Percentiles rank a stretch among this genome's conserved stretches.
phyloP scores from a whole-genome alignment of 1,139 yeast genomes.

The Arxiozyma heterogenica region DNA sequence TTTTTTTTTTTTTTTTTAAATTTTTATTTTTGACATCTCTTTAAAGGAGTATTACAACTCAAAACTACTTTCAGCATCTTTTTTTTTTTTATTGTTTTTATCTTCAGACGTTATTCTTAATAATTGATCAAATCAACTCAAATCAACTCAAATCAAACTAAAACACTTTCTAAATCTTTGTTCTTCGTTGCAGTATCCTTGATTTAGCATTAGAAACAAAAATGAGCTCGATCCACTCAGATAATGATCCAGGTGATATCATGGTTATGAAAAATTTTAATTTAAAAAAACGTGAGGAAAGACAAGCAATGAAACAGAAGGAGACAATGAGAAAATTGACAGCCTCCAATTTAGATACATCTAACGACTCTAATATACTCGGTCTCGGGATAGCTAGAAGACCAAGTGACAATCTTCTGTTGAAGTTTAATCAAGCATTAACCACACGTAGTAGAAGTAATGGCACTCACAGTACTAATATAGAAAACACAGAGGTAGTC shows the following conservation, averaged over 20 bases:
- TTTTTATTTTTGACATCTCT: too few relatives aligned
- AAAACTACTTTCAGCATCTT: background rate
- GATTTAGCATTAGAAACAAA: background rate
- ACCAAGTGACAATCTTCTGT: conserved; percentile 29
- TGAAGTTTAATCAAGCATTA: conserved; percentile 4
- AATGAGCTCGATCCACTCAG: background rate
- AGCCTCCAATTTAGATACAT: conserved; percentile 3
- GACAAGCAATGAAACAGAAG: background rate
- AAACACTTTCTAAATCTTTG: too few relatives aligned
- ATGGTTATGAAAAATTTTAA: conserved; percentile 1
- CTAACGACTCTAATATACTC: conserved; percentile 11
- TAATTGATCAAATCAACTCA: too few relatives aligned
- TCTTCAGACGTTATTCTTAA: background rate
- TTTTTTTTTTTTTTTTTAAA: too few relatives aligned
- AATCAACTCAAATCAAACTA: too few relatives aligned
- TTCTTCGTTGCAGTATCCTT: too few relatives aligned
- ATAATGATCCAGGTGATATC: background rate
- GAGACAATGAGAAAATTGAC: background rate
- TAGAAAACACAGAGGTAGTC: background rate
- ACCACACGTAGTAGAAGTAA: background rate
- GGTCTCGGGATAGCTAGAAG: conserved; percentile 26
- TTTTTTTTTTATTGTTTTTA: too few relatives aligned
- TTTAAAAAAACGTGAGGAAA: background rate
- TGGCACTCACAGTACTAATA: background rate
- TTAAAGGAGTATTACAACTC: background rate